A percentile compares a stretch with the other conserved stretches of the same genome.
Conservation (phyloP, 768 basidiomycete genomes). For the Macrolepiota fuliginosa region DNA sequence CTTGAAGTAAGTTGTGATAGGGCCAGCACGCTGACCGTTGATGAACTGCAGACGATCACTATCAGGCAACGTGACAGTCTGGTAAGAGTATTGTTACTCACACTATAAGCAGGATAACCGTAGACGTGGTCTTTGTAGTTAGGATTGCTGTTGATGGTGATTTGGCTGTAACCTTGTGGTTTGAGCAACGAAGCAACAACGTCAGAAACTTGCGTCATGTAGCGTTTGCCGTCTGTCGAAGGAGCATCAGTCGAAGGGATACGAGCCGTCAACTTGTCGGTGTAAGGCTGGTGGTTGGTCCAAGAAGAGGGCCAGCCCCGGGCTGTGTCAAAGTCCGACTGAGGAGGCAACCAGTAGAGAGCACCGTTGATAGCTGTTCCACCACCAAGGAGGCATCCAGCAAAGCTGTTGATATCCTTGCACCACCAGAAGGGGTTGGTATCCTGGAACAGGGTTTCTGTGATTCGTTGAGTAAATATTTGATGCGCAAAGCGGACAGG, state of each 20-base stretch:
- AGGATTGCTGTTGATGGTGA: slow-evolving; percentile 55
- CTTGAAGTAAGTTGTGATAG: slow-evolving; percentile 58
- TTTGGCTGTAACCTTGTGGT: slow-evolving; percentile 46
- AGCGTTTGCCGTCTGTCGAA: slow-evolving; percentile 57
- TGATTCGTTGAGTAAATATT: not conserved
- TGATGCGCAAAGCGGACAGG: not conserved
- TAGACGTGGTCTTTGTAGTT: slow-evolving; percentile 58
- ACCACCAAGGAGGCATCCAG: slow-evolving; percentile 62
- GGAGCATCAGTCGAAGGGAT: slow-evolving; percentile 58
- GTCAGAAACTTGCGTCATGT: slow-evolving; percentile 47
- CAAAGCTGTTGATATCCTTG: slow-evolving; percentile 62
- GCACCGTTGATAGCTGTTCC: slow-evolving; percentile 65
- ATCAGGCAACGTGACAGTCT: not conserved
- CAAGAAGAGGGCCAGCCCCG: slow-evolving; percentile 56
- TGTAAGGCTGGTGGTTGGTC: slow-evolving; percentile 48
- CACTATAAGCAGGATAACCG: slow-evolving; percentile 47
- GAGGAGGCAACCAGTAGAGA: slow-evolving; percentile 55
- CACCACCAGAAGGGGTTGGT: slow-evolving; percentile 62
- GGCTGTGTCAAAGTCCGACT: slow-evolving; percentile 45
- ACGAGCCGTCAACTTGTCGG: slow-evolving; percentile 43
- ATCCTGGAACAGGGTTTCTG: slow-evolving; percentile 63
- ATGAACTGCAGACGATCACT: slow-evolving; percentile 28
- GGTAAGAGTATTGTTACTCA: slow-evolving; percentile 18
- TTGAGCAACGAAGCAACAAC: slow-evolving; percentile 44
- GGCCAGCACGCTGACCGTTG: slow-evolving; percentile 49